Conservation (phyloP, 352 stramenopile species). For the Pythium monospermum region DNA sequence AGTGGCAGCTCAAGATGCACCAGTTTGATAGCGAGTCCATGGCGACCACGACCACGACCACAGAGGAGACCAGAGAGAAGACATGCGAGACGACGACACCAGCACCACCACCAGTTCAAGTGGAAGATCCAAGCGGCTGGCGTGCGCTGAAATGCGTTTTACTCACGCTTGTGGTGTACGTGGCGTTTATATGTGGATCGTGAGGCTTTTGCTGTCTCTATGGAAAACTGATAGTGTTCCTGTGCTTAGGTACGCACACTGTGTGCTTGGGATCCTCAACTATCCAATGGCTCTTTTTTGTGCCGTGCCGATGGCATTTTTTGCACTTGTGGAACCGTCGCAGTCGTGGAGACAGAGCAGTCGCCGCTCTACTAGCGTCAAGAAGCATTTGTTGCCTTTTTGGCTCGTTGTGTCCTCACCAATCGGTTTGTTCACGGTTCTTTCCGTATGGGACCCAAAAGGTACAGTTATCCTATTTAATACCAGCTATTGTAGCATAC, state of each 20-base stretch:
- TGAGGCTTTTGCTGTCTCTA: no score
- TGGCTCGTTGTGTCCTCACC: conserved; percentile 63
- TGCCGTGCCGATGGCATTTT: conserved; percentile 53
- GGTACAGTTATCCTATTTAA: conserved; percentile 22
- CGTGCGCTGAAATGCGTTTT: conserved; percentile 20
- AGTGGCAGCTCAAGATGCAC: conserved; percentile 7
- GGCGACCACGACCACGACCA: background rate
- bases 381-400: conserved; percentile 18
- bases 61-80: background rate
- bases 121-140: conserved; percentile 15
- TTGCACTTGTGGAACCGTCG: conserved; percentile 45
- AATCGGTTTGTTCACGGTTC: conserved; percentile 26
- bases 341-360: background rate
- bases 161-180: conserved; percentile 26
- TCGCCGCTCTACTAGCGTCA: no score
- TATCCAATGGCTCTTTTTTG: conserved; percentile 78
- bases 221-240: no score
- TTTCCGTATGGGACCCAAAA: conserved; percentile 21
- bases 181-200: no score
- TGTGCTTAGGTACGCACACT: conserved; percentile 50
- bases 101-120: background rate
- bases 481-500: no score
- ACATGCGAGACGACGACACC: background rate
- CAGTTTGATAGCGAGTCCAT: no score
- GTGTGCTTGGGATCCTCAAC: conserved; percentile 73